Conservation (phyloP, 441 rosid species). For the Adansonia gregorii region DNA sequence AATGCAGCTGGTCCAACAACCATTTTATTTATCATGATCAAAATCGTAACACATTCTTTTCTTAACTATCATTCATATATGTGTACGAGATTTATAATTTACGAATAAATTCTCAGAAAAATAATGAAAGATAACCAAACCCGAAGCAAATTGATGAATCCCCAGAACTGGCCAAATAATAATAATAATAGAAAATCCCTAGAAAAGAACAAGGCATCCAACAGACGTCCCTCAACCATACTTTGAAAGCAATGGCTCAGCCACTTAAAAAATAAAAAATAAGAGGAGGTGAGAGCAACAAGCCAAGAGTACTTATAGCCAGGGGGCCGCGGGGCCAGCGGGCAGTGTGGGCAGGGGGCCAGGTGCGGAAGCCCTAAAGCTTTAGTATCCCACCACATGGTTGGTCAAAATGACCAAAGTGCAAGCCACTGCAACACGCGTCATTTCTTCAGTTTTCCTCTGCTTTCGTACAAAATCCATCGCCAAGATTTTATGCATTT, state of each 20-base stretch:
- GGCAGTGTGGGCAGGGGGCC: neutral
- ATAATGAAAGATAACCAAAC: neutral
- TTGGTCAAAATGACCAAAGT: constrained; percentile 30
- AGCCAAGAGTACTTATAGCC: neutral
- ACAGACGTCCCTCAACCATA: neutral
- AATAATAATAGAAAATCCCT: neutral
- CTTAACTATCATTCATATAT: no score
- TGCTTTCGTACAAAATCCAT: neutral
- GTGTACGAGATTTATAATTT: neutral
- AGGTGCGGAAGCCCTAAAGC: neutral
- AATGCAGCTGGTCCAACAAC: no score
- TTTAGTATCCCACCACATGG: neutral
- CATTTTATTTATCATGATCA: no score
- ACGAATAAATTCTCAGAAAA: neutral
- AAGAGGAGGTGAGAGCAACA: neutral
- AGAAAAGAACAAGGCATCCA: neutral
- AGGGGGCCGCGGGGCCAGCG: no score
- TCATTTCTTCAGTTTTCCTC: constrained; percentile 31
- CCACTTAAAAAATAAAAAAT: neutral
- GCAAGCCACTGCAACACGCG: constrained; percentile 36
- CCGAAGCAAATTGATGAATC: neutral
- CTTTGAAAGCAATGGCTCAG: constrained; percentile 8
- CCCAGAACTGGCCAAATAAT: no score
- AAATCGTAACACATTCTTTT: no score
- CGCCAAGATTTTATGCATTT: no score